Percentiles rank a stretch among this genome's conserved stretches.
phyloP scores from a whole-genome alignment of 202 grass and related monocot species.

The Setaria italica region DNA sequence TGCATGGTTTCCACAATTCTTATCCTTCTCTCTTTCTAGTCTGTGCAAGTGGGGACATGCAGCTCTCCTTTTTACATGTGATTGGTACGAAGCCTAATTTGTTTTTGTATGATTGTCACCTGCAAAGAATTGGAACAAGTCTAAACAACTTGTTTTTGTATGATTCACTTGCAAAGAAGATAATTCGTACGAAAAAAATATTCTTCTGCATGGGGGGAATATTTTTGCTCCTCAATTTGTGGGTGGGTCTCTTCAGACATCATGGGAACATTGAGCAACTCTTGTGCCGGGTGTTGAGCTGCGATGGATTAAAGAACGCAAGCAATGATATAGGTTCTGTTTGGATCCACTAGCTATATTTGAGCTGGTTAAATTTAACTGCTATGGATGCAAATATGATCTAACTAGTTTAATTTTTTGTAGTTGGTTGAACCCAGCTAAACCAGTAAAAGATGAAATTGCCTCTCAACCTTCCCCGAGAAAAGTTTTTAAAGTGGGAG shows the following conservation, averaged over 20 bases:
- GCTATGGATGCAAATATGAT: too few relatives aligned
- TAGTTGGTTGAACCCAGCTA: too few relatives aligned
- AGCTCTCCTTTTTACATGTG: conserved; percentile 5
- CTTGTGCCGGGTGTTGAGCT: conserved; percentile 44
- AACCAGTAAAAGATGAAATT: too few relatives aligned
- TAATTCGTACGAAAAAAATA: conserved; percentile 25
- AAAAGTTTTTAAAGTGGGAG: too few relatives aligned
- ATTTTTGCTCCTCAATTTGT: conserved; percentile 32
- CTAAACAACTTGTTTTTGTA: conserved; percentile 21
- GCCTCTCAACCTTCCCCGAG: too few relatives aligned
- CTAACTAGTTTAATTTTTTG: too few relatives aligned
- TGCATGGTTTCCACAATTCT: background rate
- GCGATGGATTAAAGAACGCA: conserved; percentile 47
- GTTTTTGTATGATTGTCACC: conserved; percentile 29
- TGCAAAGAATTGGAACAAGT: conserved; percentile 32
- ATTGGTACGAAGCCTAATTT: conserved; percentile 31
- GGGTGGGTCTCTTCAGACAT: conserved; percentile 29
- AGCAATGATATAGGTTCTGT: background rate
- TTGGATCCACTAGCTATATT: too few relatives aligned
- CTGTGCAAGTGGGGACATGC: conserved; percentile 11
- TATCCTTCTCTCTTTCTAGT: background rate
- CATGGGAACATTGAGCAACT: conserved; percentile 47
- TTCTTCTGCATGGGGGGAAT: conserved; percentile 26
- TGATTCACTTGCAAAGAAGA: conserved; percentile 39
- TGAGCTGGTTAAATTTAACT: too few relatives aligned